Evolutionary conservation across 1,139 yeast species (phyloP), one percentile per base, ranked within the genome.

Genomic region (Sugiyamaella grinbergsii): DNA sequence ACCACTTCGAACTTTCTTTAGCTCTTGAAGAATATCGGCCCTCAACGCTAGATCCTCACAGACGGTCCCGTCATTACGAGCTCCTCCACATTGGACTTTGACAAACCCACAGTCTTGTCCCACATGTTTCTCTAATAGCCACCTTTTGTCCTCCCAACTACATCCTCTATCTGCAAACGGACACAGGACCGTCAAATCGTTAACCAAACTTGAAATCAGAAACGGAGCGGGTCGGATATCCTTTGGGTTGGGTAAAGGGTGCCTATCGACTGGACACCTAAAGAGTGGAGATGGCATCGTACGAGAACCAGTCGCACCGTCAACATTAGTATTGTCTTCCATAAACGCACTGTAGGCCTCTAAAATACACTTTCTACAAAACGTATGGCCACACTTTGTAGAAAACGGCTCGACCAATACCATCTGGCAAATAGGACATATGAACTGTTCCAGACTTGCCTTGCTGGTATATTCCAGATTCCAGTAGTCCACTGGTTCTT

Each of bases 251-350:
- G 53, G 39, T 56, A 55, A 71, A 64, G 78, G 76, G 1, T 79
- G 79, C 45, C 90, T 68, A 67, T 83, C 90, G 26, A 83, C 70
- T 0, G 90, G 89, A 63, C 90, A 83, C 44, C 72, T 70, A 31
- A 60, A 60, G 16, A 58, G 49, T 45, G 49, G 52, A n/a, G 49
- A n/a, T n/a, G n/a, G n/a, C n/a, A n/a, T n/a, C n/a, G n/a, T n/a
- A n/a, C n/a, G 49, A 2, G 50, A 2, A 11, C 6, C n/a, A 22
- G 3, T 5, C 55, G 51, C 22, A 47, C 46, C 32, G 31, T n/a
- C 51, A 15, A 36, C 32, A 18, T 20, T 34, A 22, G n/a, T 22
- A 4, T 13, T 22, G 39, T 22, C 32, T 78, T 75, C 4, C 32
- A 42, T 40, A n/a, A 28, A 20, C 7, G 41, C 29, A 19, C 42